Percentiles rank a stretch among this genome's conserved stretches.
These are phyloP conservation scores for Neurospora tetrasperma DNA, from an alignment of 495 filamentous ascomycete genomes.

Conservation along the genomic window DNA sequence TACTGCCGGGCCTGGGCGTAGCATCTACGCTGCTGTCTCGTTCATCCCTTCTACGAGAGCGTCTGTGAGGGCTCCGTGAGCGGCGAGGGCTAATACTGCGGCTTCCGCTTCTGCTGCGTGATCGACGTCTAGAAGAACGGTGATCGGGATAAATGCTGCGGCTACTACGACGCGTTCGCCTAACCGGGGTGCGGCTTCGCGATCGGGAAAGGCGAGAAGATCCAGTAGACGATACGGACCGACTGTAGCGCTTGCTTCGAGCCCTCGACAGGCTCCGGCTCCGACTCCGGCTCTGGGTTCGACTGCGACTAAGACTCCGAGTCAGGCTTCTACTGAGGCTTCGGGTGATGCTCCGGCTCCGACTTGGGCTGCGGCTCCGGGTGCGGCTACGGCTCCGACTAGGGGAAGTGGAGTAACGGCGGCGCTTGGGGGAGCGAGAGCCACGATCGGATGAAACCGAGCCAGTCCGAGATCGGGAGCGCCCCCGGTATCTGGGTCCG, in stretches of 20 bases:
- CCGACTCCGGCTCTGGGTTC: constrained; percentile 6
- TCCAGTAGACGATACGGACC: constrained; percentile 33
- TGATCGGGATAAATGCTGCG: constrained; percentile 28
- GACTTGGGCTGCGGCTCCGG: constrained; percentile 19
- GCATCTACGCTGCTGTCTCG: background rate
- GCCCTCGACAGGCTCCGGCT: constrained; percentile 9
- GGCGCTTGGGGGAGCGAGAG: constrained; percentile 21
- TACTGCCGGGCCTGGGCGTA: constrained; percentile 23
- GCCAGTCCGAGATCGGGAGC: constrained; percentile 7
- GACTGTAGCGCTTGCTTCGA: constrained; percentile 23
- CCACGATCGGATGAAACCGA: constrained; percentile 23
- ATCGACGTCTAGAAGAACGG: constrained; percentile 18
- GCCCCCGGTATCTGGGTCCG: constrained; percentile 12
- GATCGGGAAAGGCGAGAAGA: constrained; percentile 30
- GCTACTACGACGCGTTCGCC: constrained; percentile 33
- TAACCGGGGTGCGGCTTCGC: constrained; percentile 26
- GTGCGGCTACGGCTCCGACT: constrained; percentile 36
- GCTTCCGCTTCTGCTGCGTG: constrained; percentile 31
- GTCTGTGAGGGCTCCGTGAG: constrained; percentile 3
- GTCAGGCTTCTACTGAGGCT: constrained; percentile 9
- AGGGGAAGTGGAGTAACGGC: constrained; percentile 22
- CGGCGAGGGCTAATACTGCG: constrained; percentile 26
- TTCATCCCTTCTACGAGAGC: constrained; percentile 1
- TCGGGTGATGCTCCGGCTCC: constrained; percentile 19
- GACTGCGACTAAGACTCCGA: constrained; percentile 5